Percentiles rank a stretch among this genome's conserved stretches.
phyloP scores from a whole-genome alignment of 2,329 filamentous ascomycete genomes.

The Phaeosphaeriaceae sp. region DNA sequence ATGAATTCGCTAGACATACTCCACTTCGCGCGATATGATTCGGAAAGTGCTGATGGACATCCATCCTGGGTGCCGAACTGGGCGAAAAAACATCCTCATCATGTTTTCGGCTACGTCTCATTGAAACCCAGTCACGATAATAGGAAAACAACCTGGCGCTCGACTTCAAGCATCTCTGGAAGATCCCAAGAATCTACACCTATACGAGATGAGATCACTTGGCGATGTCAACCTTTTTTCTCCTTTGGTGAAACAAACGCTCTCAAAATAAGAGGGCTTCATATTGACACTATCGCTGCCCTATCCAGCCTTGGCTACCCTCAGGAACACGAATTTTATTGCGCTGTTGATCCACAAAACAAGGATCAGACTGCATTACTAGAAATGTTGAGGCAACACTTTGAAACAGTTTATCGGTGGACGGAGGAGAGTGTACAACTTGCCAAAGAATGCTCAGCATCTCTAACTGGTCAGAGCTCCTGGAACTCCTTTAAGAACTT shows the following conservation, averaged over 20 bases:
- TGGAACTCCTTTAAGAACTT: background rate
- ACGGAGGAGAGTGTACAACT: background rate
- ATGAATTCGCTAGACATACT: conserved; percentile 4
- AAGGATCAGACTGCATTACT: too few species aligned
- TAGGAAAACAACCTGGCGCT: background rate
- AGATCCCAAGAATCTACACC: too few species aligned
- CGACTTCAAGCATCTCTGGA: background rate
- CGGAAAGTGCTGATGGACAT: conserved; percentile 1
- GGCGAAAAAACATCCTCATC: background rate
- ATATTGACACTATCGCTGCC: conserved; percentile 2
- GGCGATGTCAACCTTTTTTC: conserved; percentile 1
- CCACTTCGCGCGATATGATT: background rate
- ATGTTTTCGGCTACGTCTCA: background rate
- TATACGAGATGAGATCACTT: conserved; percentile 1
- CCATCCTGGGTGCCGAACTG: conserved; percentile 11
- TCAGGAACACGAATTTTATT: background rate
- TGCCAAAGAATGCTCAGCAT: background rate
- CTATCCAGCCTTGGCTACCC: background rate
- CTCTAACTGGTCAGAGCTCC: background rate
- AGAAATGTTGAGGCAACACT: background rate
- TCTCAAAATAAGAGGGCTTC: conserved; percentile 4
- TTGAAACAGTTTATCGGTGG: background rate
- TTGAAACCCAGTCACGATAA: too few species aligned
- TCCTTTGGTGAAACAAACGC: conserved; percentile 1
- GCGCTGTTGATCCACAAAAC: too few species aligned